phyloP scores from a whole-genome alignment of 352 stramenopile species.

The Phytophthora ramorum region DNA sequence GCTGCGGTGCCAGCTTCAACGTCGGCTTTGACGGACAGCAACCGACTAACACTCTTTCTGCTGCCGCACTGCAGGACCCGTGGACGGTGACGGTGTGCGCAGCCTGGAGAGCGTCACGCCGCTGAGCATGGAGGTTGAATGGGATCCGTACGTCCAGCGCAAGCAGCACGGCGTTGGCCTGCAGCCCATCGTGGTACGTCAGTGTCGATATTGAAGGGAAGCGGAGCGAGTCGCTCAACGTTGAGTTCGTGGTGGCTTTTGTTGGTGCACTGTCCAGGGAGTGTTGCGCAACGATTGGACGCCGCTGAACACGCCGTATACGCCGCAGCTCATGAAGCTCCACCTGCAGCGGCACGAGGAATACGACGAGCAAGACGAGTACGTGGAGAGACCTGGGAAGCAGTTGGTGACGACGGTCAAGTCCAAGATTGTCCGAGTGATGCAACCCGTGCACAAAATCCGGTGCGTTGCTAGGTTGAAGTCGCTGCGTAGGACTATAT shows the following conservation, averaged over 20 bases:
- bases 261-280: constrained; percentile 32
- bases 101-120: constrained; percentile 44
- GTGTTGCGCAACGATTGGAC: constrained; percentile 77
- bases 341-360: constrained; percentile 73
- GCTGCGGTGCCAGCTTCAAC: constrained; percentile 34
- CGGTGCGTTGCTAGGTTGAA: constrained; percentile 30
- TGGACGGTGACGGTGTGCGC: constrained; percentile 32
- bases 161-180: constrained; percentile 56
- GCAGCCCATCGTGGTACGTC: constrained; percentile 52
- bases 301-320: constrained; percentile 86
- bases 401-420: constrained; percentile 52
- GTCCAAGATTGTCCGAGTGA: constrained; percentile 46
- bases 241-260: neutral
- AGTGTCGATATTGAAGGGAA: constrained; percentile 5
- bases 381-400: constrained; percentile 32
- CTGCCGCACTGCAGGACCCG: constrained; percentile 7
- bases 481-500: constrained; percentile 15
- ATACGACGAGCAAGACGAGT: constrained; percentile 48
- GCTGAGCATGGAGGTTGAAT: constrained; percentile 49
- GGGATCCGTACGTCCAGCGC: constrained; percentile 58
- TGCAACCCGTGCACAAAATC: constrained; percentile 58
- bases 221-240: neutral
- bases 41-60: constrained; percentile 8
- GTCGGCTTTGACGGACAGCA: constrained; percentile 25
- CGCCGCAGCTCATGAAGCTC: constrained; percentile 85